Evolutionary conservation across 1,139 yeast genomes (phyloP), one percentile per base, ranked within the genome.

Genomic region (Debaryomycetaceae sp.): DNA sequence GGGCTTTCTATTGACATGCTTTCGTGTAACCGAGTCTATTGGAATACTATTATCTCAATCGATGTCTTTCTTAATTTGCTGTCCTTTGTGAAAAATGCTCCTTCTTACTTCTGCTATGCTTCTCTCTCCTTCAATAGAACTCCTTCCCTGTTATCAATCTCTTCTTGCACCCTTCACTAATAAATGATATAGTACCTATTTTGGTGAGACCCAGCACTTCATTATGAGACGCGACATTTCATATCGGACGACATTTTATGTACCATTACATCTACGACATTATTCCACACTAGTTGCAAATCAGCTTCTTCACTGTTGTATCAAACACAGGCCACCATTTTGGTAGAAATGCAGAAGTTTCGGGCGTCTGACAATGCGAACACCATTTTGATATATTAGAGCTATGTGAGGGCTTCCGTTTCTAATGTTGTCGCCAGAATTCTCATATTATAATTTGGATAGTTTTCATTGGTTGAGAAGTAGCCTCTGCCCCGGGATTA

Each of bases 401-500:
- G 20, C 20, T 4, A 17, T 17, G 4, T 2, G 4, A 17, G 20
- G 20, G 20, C 20, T 4, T 17, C 20, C 20, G 20, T 17, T 17
- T 2, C 20, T 17, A 2, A 17, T 17, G 20, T 17, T 17, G 20
- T 17, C 20, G 20, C 20, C 20, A 17, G 20, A 27, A 4, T 8
- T 34, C n/a, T 20, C 38, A 11, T 34, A 43, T 43, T 43, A 43
- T 43, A 49, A 49, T 48, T 49, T 41, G 36, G 42, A 23, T 23
- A 36, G 23, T 24, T 49, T 48, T 39, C 39, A 49, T 49, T 49
- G 52, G 52, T 44, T 44, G 41, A 27, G 30, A 11, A 38, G 13
- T 27, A 5, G 9, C 14, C 36, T 27, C n/a, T 34, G 24, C 17
- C 22, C 35, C 42, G 42, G 42, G 41, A 40, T 43, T 43, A 40